Percentiles rank a stretch among this genome's conserved stretches.
Conservation (phyloP, 179 eudicot species). For the Silene noctiflora region DNA sequence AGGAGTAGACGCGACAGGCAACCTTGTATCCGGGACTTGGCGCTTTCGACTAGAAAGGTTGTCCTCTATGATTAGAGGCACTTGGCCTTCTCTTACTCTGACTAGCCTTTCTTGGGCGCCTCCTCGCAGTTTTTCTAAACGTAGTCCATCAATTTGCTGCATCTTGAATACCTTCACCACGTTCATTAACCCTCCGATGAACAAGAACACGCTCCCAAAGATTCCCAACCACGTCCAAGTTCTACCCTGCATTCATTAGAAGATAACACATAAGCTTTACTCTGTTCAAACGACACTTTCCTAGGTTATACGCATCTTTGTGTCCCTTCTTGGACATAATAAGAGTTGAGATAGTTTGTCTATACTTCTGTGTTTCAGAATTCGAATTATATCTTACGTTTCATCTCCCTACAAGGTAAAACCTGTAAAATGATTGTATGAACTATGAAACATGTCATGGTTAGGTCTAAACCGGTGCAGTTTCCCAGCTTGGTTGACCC, state of each 20-base stretch:
- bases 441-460: too few species aligned
- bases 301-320: too few species aligned
- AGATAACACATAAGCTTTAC: background rate
- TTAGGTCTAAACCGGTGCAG: too few species aligned
- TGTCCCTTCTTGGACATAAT: too few species aligned
- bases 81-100: constrained; percentile 52
- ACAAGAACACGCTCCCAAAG: constrained; percentile 57
- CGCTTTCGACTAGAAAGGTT: constrained; percentile 32
- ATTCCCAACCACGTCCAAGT: constrained; percentile 66
- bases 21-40: constrained; percentile 17
- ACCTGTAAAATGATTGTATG: too few species aligned
- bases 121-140: constrained; percentile 75
- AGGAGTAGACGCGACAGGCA: constrained; percentile 34
- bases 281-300: too few species aligned
- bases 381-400: too few species aligned
- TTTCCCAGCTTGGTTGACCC: too few species aligned
- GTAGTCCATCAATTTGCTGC: constrained; percentile 55
- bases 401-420: too few species aligned
- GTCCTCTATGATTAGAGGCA: constrained; percentile 39
- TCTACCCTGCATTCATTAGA: constrained; percentile 37
- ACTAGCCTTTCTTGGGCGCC: constrained; percentile 71
- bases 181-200: constrained; percentile 65
- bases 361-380: too few species aligned
- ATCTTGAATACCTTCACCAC: constrained; percentile 84
- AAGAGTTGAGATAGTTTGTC: too few species aligned